Evolutionary conservation across 345 rosid genomes (phyloP), one percentile per base, ranked within the genome.

Genomic region (Excoecaria agallocha): DNA sequence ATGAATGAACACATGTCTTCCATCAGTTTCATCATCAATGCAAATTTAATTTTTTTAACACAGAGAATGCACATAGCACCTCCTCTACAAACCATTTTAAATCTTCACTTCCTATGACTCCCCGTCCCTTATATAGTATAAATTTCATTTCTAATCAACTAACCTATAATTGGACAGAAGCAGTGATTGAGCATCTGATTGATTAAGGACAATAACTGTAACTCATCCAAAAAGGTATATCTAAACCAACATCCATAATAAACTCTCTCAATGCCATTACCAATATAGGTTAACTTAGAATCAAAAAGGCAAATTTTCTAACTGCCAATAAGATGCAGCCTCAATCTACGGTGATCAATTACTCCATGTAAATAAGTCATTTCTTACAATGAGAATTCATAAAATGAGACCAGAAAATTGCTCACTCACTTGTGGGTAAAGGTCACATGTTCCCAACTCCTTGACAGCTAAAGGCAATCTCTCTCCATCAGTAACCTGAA

Each of bases 401-500:
- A 48, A 84, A 6, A 11, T 30, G 30, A 20, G 71, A 25, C 57
- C 51, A 68, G 78, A 46, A 85, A 71, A 75, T 52, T 30, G 70
- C 37, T 43, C 55, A 86, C 91, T 88, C 82, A 95, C 99, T 80
- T 96, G 99, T 66, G 99, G 99, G 81, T 96, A 96, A 74, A 96
- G 99, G 86, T 96, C 99, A 76, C 99, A 96, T 56, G 95, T 96
- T 76, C 99, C 99, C 89, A 96, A 73, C 85, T 96, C 99, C 86
- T 96, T 96, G 61, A 96, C 97, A 81, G 95, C 91, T 88, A 93
- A 76, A 35, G 99, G 99, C 87, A 96, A 84, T 79, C 99, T 88
- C 85, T 96, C 99, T 81, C 98, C 99, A 83, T 96, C 98, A 16
- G 98, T 91, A 65, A 82, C 93, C 99, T 96, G 89, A 69, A 71